phyloP scores from a whole-genome alignment of 2,329 filamentous ascomycete species.

The Cryphonectria radicalis region DNA sequence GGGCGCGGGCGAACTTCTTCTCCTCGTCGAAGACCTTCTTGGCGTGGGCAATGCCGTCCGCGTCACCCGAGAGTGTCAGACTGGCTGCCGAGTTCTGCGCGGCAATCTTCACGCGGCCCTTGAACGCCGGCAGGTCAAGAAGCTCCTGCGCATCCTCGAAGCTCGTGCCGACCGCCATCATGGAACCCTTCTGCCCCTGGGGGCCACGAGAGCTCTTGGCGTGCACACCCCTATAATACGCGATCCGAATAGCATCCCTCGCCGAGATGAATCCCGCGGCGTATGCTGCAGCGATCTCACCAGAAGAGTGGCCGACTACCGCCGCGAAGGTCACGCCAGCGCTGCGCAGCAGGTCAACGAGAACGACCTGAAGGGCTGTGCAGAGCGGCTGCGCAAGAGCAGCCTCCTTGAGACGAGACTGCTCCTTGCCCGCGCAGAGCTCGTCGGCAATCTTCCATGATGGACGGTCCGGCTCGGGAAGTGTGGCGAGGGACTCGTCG shows the following conservation, averaged over 20 bases:
- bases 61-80: conserved; percentile 36
- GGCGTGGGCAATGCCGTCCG: conserved; percentile 36
- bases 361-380: conserved; percentile 47
- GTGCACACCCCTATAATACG: conserved; percentile 44
- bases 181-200: conserved; percentile 30
- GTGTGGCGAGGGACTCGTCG: conserved; percentile 27
- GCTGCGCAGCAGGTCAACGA: conserved; percentile 43
- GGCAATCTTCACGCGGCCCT: conserved; percentile 32
- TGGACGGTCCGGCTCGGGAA: conserved; percentile 28
- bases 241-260: conserved; percentile 42
- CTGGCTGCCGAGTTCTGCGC: conserved; percentile 35
- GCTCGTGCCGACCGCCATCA: conserved; percentile 34
- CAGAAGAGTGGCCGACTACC: conserved; percentile 41
- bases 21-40: conserved; percentile 36
- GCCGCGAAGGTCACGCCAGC: conserved; percentile 36
- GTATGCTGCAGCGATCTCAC: conserved; percentile 49
- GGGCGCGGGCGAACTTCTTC: conserved; percentile 41
- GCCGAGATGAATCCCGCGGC: conserved; percentile 37
- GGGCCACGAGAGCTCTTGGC: conserved; percentile 7
- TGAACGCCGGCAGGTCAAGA: conserved; percentile 17
- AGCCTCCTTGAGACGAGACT: conserved; percentile 34
- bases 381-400: conserved; percentile 42
- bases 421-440: conserved; percentile 29
- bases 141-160: conserved; percentile 25
- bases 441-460: conserved; percentile 35